Conservation (phyloP, 1,284 basidiomycete species). For the Moesziomyces sp. region DNA sequence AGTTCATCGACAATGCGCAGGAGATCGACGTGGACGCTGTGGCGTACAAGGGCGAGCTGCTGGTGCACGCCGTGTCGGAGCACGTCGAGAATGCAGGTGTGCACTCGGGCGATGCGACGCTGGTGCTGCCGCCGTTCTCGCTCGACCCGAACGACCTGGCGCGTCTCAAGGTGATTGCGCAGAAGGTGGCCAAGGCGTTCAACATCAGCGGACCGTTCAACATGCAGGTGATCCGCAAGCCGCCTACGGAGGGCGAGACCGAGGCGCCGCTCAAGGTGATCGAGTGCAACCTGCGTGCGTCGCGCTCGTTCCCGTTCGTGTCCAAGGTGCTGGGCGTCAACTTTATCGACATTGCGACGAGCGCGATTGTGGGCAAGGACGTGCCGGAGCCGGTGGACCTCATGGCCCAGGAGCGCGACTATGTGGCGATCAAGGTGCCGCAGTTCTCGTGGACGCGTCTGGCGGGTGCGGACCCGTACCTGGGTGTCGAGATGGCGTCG, state of each 20-base stretch:
- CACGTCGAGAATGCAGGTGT: slow-evolving; percentile 99
- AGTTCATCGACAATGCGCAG: slow-evolving; percentile 97
- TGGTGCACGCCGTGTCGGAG: slow-evolving; percentile 95
- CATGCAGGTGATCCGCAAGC: slow-evolving; percentile 98
- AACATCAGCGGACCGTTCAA: slow-evolving; percentile 98
- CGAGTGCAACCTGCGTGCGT: slow-evolving; percentile 97
- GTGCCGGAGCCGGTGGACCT: slow-evolving; percentile 93
- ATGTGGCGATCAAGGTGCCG: slow-evolving; percentile 96
- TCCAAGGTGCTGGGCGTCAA: slow-evolving; percentile 97
- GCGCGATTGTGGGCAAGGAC: slow-evolving; percentile 87
- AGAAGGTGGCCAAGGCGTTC: slow-evolving; percentile 94
- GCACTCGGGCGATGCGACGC: slow-evolving; percentile 97
- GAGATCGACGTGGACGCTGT: slow-evolving; percentile 99
- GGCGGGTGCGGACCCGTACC: slow-evolving; percentile 91
- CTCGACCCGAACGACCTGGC: slow-evolving; percentile 80
- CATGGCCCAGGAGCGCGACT: slow-evolving; percentile 90
- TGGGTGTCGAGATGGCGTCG: slow-evolving; percentile 98
- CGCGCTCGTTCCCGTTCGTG: slow-evolving; percentile 98
- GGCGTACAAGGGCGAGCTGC: slow-evolving; percentile 90
- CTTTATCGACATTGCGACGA: slow-evolving; percentile 94
- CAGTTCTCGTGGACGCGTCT: slow-evolving; percentile 99
- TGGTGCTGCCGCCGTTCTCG: slow-evolving; percentile 96
- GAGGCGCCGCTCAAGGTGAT: slow-evolving; percentile 89
- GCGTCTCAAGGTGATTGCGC: slow-evolving; percentile 87
- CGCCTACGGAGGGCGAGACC: slow-evolving; percentile 73